Conservation (phyloP, 495 filamentous ascomycete genomes). For the Podospora comata region DNA sequence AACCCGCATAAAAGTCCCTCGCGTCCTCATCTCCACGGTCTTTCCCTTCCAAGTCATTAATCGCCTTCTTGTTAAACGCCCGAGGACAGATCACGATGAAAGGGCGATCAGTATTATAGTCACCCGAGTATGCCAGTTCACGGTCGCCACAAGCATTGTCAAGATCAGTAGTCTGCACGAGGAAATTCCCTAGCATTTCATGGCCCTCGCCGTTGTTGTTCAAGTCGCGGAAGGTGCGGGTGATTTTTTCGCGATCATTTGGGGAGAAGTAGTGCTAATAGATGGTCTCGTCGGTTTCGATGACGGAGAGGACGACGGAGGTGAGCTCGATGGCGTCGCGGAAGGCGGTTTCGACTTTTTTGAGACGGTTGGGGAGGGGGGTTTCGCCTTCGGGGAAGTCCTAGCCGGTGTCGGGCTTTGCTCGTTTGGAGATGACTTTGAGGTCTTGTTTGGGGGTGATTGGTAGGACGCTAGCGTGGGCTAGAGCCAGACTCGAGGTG, state of each 20-base stretch:
- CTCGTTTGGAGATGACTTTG: neutral
- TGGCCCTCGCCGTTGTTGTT: neutral
- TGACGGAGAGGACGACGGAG: neutral
- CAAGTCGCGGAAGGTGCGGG: neutral
- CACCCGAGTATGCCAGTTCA: neutral
- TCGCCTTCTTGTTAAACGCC: neutral
- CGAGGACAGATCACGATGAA: neutral
- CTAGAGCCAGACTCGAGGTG: neutral
- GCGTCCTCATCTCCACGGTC: neutral
- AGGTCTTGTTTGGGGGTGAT: neutral
- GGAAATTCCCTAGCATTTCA: neutral
- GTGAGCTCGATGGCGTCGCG: neutral
- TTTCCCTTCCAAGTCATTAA: neutral
- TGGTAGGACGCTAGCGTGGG: neutral
- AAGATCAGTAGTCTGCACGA: neutral
- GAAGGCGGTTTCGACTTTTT: neutral
- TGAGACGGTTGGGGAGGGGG: neutral
- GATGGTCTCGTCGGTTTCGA: neutral
- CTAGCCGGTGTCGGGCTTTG: neutral
- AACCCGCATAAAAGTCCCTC: neutral
- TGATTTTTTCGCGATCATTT: neutral
- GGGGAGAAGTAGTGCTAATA: neutral
- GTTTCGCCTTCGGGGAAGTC: neutral
- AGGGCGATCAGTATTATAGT: neutral
- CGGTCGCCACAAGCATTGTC: neutral